phyloP scores from a whole-genome alignment of 495 filamentous ascomycete species.

The Annulohypoxylon stygium region DNA sequence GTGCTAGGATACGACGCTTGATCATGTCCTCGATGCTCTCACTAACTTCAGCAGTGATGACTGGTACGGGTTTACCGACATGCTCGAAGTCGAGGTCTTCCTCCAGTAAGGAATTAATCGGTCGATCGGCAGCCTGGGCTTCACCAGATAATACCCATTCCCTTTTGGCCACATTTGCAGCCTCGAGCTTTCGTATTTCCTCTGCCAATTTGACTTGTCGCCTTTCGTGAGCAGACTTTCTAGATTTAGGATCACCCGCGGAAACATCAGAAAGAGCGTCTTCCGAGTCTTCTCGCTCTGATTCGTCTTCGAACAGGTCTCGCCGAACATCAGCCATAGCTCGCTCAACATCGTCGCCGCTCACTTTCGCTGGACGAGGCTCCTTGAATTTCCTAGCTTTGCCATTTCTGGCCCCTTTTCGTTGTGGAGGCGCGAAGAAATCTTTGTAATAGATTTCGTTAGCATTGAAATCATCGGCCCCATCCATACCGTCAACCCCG shows the following conservation, averaged over 20 bases:
- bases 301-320: slow-evolving; percentile 90
- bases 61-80: slow-evolving; percentile 93
- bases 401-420: slow-evolving; percentile 69
- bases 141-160: slow-evolving; percentile 93
- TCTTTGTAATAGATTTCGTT: slow-evolving; percentile 89
- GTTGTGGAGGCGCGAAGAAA: slow-evolving; percentile 87
- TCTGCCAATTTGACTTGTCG: slow-evolving; percentile 85
- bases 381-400: slow-evolving; percentile 56
- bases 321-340: slow-evolving; percentile 92
- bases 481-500: slow-evolving; percentile 65
- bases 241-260: slow-evolving; percentile 66
- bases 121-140: slow-evolving; percentile 83
- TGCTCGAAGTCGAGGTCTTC: slow-evolving; percentile 97
- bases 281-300: slow-evolving; percentile 67
- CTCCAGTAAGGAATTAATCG: slow-evolving; percentile 91
- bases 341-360: slow-evolving; percentile 77
- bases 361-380: slow-evolving; percentile 49
- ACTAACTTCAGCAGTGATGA: slow-evolving; percentile 92
- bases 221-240: slow-evolving; percentile 85
- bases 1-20: slow-evolving; percentile 90
- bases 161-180: slow-evolving; percentile 88
- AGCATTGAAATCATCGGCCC: slow-evolving; percentile 72
- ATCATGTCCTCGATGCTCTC: slow-evolving; percentile 95
- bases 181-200: slow-evolving; percentile 91
- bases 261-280: slow-evolving; percentile 68